Base-by-base conservation (phyloP, 2,329 filamentous ascomycete species). In the Tolypocladium nubicola region DNA sequence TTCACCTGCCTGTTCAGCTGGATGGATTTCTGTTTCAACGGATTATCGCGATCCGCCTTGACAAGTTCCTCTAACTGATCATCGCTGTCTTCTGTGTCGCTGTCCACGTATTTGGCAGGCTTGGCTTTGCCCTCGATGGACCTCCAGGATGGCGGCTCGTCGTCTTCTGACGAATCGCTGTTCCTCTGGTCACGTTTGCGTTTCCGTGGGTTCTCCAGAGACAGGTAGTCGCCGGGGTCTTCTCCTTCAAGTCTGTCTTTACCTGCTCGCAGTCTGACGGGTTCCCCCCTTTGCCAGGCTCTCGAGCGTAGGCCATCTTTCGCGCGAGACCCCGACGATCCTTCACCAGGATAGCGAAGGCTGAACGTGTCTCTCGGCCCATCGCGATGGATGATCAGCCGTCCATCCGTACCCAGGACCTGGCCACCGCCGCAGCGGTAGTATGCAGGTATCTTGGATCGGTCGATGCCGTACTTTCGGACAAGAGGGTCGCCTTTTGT, bases 401-500 rank as follows among this genome's bases (percentile, higher is more conserved):
- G 76, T 2, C 74, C 73, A 1, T 76, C 69, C 0, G 86, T 75
- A 0, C 92, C 93, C 14, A 97, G 70, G 1, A 97, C 75, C 58
- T 78, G 79, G 2, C 90, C 90, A 57, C 76, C 75, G 16, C 90
- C 89, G 60, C 75, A 75, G 7, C 90, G 85, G 60, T 79, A 79
- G 67, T 95, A 97, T 2, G 72, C 65, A 0, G 91, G 90, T 13
- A 95, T 73, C 56, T 80, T 81, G 61, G 88, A 88, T 40, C 82
- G 83, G 67, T 96, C 85, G 43, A 88, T 79, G 35, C 82, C 89
- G 68, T 92, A 97, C 33, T 80, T 80, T 50, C 87, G 70, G 62
- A 94, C 90, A 53, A 90, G 79, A 5, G 79, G 75, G 65, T 97
- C 93, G 0, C 93, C 92, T 65, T 84, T 85, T 47, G 76, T 83